phyloP scores from a whole-genome alignment of 1,284 basidiomycete genomes.

The Cerioporus squamosus region DNA sequence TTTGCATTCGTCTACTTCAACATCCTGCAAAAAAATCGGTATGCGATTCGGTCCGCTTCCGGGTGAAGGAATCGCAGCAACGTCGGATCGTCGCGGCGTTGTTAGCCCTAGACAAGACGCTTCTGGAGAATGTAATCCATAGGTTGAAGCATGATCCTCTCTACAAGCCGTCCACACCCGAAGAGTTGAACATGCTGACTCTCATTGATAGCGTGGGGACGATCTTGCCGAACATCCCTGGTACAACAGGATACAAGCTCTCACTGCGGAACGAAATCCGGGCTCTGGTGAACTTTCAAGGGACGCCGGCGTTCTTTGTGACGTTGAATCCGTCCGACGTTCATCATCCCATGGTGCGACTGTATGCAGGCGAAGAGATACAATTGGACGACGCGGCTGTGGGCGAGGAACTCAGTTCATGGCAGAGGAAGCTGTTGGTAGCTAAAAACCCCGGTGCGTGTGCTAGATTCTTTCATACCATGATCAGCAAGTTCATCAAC shows the following conservation, averaged over 20 bases:
- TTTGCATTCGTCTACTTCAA: conserved; percentile 10
- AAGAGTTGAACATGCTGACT: background rate
- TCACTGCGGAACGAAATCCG: background rate
- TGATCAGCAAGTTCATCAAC: conserved; percentile 10
- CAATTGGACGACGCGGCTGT: background rate
- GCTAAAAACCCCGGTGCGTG: background rate
- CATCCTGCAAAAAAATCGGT: background rate
- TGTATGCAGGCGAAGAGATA: background rate
- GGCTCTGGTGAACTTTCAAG: background rate
- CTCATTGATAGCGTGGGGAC: background rate
- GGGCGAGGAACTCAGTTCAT: background rate
- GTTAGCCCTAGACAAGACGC: no score
- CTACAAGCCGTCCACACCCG: background rate
- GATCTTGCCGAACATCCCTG: background rate
- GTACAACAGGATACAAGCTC: background rate
- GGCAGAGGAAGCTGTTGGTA: background rate
- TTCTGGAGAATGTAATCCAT: no score
- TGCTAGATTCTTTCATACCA: conserved; percentile 3
- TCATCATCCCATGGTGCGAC: background rate
- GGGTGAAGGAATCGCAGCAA: background rate
- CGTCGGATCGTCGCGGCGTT: no score
- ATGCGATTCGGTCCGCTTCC: background rate
- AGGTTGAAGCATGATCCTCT: no score
- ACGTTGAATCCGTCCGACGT: conserved; percentile 2
- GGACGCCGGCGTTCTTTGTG: conserved; percentile 2